Conservation (phyloP, 2,329 filamentous ascomycete genomes). For the Tricladium varicosporioides region DNA sequence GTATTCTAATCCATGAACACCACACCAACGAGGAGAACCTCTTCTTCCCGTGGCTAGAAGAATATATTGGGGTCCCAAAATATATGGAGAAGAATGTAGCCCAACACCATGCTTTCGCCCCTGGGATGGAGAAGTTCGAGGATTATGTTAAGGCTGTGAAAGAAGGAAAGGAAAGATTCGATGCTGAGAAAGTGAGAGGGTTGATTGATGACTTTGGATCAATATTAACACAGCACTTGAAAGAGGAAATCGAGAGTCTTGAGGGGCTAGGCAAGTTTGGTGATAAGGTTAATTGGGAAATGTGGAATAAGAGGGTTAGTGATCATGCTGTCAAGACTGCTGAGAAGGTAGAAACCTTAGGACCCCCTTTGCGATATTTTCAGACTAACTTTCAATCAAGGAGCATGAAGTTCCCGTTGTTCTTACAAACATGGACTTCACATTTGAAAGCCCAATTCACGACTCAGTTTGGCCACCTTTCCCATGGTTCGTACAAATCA, state of each 20-base stretch:
- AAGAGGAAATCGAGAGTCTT: conserved; percentile 40
- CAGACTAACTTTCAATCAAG: conserved; percentile 9
- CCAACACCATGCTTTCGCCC: conserved; percentile 41
- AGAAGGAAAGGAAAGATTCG: conserved; percentile 31
- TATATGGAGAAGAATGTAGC: conserved; percentile 43
- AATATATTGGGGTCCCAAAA: conserved; percentile 34
- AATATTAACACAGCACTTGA: conserved; percentile 37
- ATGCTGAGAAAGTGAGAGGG: conserved; percentile 31
- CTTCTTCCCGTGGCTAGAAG: conserved; percentile 41
- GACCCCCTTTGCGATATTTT: not conserved
- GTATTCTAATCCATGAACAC: conserved; percentile 37
- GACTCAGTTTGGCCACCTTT: conserved; percentile 27
- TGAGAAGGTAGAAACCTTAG: conserved; percentile 10
- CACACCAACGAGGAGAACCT: conserved; percentile 39
- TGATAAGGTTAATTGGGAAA: conserved; percentile 37
- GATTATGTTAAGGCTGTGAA: conserved; percentile 35
- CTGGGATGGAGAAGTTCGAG: conserved; percentile 35
- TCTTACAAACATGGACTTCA: conserved; percentile 23
- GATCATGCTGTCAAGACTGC: conserved; percentile 16
- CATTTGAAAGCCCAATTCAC: conserved; percentile 31
- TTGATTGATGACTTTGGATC: conserved; percentile 39
- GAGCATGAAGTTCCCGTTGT: conserved; percentile 21
- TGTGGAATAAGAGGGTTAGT: conserved; percentile 28
- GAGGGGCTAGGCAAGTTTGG: conserved; percentile 35
- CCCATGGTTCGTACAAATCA: conserved; percentile 28